These are phyloP conservation scores for Suillus subaureus DNA, from an alignment of 768 basidiomycete species.

Conservation along the genomic window DNA sequence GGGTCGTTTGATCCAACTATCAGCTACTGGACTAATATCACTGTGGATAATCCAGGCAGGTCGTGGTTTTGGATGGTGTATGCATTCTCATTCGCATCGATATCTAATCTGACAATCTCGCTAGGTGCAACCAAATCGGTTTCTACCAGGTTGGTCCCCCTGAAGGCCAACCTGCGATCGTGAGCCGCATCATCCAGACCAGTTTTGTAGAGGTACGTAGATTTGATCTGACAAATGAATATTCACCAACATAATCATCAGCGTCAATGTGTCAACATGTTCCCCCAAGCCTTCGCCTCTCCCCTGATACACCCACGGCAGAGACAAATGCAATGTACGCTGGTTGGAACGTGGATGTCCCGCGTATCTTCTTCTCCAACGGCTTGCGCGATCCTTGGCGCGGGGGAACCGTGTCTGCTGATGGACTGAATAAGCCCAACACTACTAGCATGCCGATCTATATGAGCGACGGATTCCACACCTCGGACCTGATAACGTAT, in stretches of 20 bases:
- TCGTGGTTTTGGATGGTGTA: conserved; percentile 78
- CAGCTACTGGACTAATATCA: conserved; percentile 53
- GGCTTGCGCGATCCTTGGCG: conserved; percentile 72
- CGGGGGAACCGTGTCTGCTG: conserved; percentile 66
- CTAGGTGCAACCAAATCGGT: conserved; percentile 72
- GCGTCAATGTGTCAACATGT: conserved; percentile 72
- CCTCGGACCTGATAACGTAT: conserved; percentile 53
- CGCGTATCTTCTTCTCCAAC: conserved; percentile 70
- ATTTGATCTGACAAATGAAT: neutral
- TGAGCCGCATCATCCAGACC: conserved; percentile 35
- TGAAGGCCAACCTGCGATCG: conserved; percentile 33
- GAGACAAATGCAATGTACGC: conserved; percentile 53
- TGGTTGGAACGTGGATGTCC: conserved; percentile 63
- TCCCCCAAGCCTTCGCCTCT: conserved; percentile 56
- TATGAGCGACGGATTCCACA: conserved; percentile 66
- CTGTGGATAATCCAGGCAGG: conserved; percentile 54
- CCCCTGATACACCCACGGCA: conserved; percentile 46
- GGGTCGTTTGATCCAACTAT: conserved; percentile 41
- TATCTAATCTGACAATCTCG: conserved; percentile 7
- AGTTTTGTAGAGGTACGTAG: conserved; percentile 28
- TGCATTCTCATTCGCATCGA: conserved; percentile 17
- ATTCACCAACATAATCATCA: conserved; percentile 22
- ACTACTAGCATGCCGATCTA: conserved; percentile 59
- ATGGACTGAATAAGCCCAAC: conserved; percentile 45
- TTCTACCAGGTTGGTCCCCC: conserved; percentile 45